Base-by-base conservation (phyloP, 805 yeast genomes). In the Cyberlindnera euphorbiae region DNA sequence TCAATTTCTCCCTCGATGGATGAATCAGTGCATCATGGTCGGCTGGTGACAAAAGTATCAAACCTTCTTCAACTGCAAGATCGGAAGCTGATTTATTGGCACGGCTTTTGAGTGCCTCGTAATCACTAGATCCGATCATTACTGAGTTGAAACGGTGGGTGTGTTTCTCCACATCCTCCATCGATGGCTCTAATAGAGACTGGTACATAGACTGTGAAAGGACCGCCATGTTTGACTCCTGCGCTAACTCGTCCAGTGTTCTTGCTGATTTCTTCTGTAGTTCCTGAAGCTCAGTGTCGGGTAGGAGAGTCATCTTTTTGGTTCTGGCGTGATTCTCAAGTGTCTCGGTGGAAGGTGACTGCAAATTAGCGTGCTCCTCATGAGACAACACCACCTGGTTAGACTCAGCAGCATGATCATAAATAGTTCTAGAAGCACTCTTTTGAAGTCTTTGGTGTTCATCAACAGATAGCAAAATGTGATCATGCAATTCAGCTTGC, bases 361-460 rank as follows among this genome's bases (percentile, higher is more conserved):
- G n/a, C 2, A 50, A 30, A 8, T 33, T 36, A n/a, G 36, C 22
- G 30, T 45, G 41, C 8, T 47, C 55, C 8, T 32, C 39, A 12
- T 32, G 21, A 5, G 45, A 26, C 9, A 52, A 17, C 4, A 44
- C 38, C 7, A 39, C 39, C 32, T 36, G 30, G 6, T 38, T 28
- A 10, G 45, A 29, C 14, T 44, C 53, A 12, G 38, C 33, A 1
- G 59, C 59, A 28, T 46, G 46, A 5, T 43, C 53, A 13, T 44
- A 40, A 14, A 58, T 26, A 5, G 50, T 47, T n/a, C 43, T 49
- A 11, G 47, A 26, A 1, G 54, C 41, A 14, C 21, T 38, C 29
- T 18, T 27, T 31, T 26, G 45, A 25, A 47, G 34, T 0, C 28
- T 30, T 4, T 22, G 17, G 11, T 37, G 38, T 1, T 44, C 26